phyloP scores from a whole-genome alignment of 2,329 filamentous ascomycete genomes.

The Fusarium stilboides region DNA sequence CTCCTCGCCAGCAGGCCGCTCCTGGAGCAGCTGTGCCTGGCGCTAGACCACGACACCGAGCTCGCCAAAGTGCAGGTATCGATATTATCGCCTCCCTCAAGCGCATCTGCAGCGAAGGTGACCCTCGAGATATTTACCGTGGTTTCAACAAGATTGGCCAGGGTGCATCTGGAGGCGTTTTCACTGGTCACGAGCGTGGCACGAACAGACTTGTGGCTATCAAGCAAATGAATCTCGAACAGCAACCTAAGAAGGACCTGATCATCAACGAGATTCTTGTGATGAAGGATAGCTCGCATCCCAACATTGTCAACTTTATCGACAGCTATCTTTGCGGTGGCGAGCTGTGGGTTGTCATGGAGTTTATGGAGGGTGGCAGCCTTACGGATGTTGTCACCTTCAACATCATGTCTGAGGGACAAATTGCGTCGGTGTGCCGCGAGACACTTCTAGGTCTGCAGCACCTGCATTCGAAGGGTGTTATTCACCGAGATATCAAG shows the following conservation, averaged over 20 bases:
- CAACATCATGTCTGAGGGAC: slow-evolving; percentile 98
- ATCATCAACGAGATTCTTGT: slow-evolving; percentile 99
- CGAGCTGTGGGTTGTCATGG: slow-evolving; percentile 99
- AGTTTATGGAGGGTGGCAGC: slow-evolving; percentile 99
- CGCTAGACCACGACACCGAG: slow-evolving; percentile 81
- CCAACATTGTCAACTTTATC: slow-evolving; percentile 99
- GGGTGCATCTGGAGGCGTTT: slow-evolving; percentile 96
- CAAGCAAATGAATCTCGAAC: slow-evolving; percentile 99
- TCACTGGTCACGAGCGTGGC: slow-evolving; percentile 87
- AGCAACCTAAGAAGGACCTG: slow-evolving; percentile 98
- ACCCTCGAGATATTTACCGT: slow-evolving; percentile 89
- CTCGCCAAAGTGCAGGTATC: slow-evolving; percentile 82
- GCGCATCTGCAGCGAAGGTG: slow-evolving; percentile 90
- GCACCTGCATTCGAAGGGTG: slow-evolving; percentile 96
- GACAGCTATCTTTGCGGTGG: slow-evolving; percentile 93
- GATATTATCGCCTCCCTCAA: slow-evolving; percentile 89
- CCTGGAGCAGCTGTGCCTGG: slow-evolving; percentile 60
- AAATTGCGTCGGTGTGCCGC: slow-evolving; percentile 95
- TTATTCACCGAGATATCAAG: slow-evolving; percentile 99
- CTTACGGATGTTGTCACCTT: slow-evolving; percentile 98
- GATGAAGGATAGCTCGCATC: slow-evolving; percentile 99
- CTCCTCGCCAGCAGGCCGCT: slow-evolving; percentile 56
- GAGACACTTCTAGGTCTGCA: slow-evolving; percentile 94
- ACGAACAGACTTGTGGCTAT: slow-evolving; percentile 94
- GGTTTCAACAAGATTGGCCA: slow-evolving; percentile 96